Evolutionary conservation across 2,329 filamentous ascomycete genomes (phyloP).

Genomic region (Daldinia sp.): DNA sequence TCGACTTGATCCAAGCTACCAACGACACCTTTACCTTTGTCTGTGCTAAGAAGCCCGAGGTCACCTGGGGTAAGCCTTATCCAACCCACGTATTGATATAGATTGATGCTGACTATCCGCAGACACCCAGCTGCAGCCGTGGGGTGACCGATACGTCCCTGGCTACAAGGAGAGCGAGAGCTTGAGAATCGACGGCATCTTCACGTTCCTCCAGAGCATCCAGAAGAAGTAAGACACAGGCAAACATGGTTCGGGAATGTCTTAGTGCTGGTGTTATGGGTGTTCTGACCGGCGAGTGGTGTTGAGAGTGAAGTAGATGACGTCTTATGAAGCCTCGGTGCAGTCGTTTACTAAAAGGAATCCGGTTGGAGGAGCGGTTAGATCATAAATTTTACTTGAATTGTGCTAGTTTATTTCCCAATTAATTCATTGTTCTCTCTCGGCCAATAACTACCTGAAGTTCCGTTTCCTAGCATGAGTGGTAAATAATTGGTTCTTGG

Average conservation of each 20-base stretch:
- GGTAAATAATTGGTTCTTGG: no score
- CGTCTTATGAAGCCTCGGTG: not conserved
- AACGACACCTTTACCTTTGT: constrained; percentile 39
- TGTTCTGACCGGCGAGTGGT: constrained; percentile 4
- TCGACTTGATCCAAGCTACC: constrained; percentile 35
- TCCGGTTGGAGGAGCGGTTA: not conserved
- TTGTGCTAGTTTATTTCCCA: not conserved
- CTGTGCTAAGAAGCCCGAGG: constrained; percentile 33
- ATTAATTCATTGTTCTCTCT: not conserved
- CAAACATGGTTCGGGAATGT: not conserved
- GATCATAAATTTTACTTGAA: constrained; percentile 1
- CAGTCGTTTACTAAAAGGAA: constrained; percentile 6
- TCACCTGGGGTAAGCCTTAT: constrained; percentile 34
- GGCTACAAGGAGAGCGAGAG: constrained; percentile 25
- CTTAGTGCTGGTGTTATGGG: constrained; percentile 1
- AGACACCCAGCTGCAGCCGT: constrained; percentile 33
- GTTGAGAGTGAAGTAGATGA: not conserved
- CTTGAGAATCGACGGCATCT: constrained; percentile 33
- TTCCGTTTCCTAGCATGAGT: no score
- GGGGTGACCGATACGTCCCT: constrained; percentile 32
- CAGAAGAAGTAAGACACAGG: not conserved
- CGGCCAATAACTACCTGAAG: not conserved
- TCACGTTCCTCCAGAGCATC: not conserved
- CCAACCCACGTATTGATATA: not conserved
- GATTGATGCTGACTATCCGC: constrained; percentile 5